Evolutionary conservation across 2,329 filamentous ascomycete species (phyloP), one percentile per base, ranked within the genome.

Genomic region (Didymella glomerata): DNA sequence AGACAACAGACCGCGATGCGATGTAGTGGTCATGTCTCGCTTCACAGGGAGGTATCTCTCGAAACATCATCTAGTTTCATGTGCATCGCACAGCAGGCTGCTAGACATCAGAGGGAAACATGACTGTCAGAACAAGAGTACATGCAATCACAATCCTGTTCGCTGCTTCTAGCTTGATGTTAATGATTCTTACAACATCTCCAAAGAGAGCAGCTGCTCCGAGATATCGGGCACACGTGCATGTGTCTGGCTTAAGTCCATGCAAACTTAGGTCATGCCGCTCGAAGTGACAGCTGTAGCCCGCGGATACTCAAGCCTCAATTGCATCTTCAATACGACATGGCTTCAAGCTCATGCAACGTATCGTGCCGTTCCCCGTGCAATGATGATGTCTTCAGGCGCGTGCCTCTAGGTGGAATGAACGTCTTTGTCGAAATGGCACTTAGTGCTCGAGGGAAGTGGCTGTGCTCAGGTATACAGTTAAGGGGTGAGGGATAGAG

Each of bases 381-480:
- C 8, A 9, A 9, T 7, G n/a, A 24, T n/a, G 3, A 36, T 34
- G n/a, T 28, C 28, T 9, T 49, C 10, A 14, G 28, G 28, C 9
- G 30, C 22, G 38, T 53, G 41, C 50, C 24, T 53, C 20, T 14
- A 32, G 18, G 20, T 27, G 40, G 25, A 13, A 38, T 30, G 30
- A 22, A 49, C 46, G 50, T 50, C 45, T 41, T 30, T 14, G 40
- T 53, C 44, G 20, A 46, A 25, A 54, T 46, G 40, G 20, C 32
- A 54, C 40, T 47, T 25, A 40, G 32, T 49, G 56, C 56, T 41
- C 30, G 16, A 24, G 18, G 24, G 28, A 44, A 32, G 56, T 46
- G 56, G 50, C 56, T 46, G 46, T 59, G 56, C 50, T 48, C 20
- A 34, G 25, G 7, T 40, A 13, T n/a, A 40, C 36, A 40, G 36